Evolutionary conservation across 1,139 yeast species (phyloP), one percentile per base, ranked within the genome.

Genomic region (Pichia sp.): DNA sequence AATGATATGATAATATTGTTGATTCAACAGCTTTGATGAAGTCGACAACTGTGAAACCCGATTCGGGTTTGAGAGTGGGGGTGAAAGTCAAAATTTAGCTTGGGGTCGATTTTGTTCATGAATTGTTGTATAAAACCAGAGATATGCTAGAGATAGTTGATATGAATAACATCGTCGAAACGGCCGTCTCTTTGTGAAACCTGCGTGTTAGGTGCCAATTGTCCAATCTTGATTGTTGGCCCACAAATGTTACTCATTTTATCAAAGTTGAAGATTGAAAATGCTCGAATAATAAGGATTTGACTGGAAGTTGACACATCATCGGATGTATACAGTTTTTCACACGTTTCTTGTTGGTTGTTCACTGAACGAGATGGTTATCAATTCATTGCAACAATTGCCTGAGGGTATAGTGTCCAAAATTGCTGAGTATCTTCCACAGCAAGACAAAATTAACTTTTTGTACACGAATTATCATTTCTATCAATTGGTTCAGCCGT

Each of bases 361-460:
- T 8, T 18, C 19, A 19, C 7, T n/a, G 5, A 3, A 10, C 22
- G 30, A 7, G 6, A 31, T 36, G 42, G 22, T 14, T 11, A 22
- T 36, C 8, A 11, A 3, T n/a, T 39, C 45, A 11, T 30, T 53
- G 19, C 46, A 48, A 16, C 57, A 53, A 16, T 50, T 66, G 2
- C 65, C 67, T 3, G 61, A 57, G 13, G 38, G 25, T 7, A 49
- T 66, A 8, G 31, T 64, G 10, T 29, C 49, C 0, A 38, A 33
- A 5, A 54, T 67, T 1, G 53, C 60, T 1, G 44, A 53, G 3
- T 58, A 46, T 45, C 55, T 67, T 16, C 65, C 67, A 1, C 70
- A 67, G 44, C 63, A 65, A 44, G 56, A 55, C 18, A 64, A 62
- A 47, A 36, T 65, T n/a, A 58, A 58, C 44, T 49, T 67, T 18